Evolutionary conservation across 345 rosid genomes (phyloP), one percentile per base, ranked within the genome.

Genomic region (Eucalyptus globulus): DNA sequence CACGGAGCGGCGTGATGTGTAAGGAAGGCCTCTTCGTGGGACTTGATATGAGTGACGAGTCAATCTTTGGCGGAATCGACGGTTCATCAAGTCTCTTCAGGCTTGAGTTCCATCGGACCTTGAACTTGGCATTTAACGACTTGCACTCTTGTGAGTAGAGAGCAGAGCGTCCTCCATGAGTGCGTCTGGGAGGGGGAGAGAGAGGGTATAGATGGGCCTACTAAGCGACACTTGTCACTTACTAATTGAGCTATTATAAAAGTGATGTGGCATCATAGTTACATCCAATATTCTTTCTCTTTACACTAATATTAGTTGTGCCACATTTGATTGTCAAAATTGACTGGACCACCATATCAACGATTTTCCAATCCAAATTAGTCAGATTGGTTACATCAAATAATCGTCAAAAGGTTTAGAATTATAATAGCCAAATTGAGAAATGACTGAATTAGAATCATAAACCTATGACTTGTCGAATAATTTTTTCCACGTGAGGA

Each of bases 301-400:
- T 24, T 24, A 56, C 29, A 24, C 13, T 56, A 56, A 24, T 53
- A 53, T 4, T 58, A 11, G 65, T 3, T 11, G 14, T 58, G 65
- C 6, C 65, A 58, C 2, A 19, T 58, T 6, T 1, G 8, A 27
- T 29, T 2, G 14, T 60, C 16, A 60, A 13, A 12, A 11, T 60
- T 60, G 31, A 27, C 0, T 60, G 4, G 1, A 60, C 16, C 7
- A 6, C 69, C 4, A 12, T 0, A 6, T 60, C 8, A 27, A 1
- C 7, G 4, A 27, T 60, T 60, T 60, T 27, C 2, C 1, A 29
- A 1, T 60, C 31, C 14, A 27, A 27, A 60, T 27, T 60, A 60
- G 15, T 29, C 0, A 7, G 16, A 60, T 60, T 60, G 31, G 7
- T 14, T 60, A 60, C 31, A 60, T 27, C n/a, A 29, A 13, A 27